Evolutionary conservation across 2,329 filamentous ascomycete species (phyloP).

Genomic region (Neopestalotiopsis clavispora): DNA sequence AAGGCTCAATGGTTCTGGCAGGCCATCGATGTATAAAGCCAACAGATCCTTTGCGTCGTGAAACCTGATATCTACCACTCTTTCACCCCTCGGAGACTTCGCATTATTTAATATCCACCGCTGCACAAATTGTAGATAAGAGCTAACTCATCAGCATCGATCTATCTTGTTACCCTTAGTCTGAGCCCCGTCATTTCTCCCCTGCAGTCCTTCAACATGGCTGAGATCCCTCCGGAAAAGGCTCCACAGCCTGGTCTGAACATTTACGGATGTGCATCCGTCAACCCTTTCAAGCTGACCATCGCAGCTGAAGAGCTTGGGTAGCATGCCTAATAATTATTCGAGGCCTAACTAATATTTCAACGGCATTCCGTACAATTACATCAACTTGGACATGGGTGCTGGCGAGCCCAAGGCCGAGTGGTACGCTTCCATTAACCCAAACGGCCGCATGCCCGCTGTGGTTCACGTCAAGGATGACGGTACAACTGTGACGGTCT

Average conservation of each 20-base stretch:
- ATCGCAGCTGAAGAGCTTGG: constrained; percentile 29
- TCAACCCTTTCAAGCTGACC: constrained; percentile 28
- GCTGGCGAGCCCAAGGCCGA: constrained; percentile 23
- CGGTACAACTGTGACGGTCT: constrained; percentile 27
- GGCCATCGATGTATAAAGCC: no score
- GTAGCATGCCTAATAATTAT: constrained; percentile 15
- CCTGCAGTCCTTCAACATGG: constrained; percentile 14
- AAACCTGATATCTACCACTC: no score
- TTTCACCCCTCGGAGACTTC: no score
- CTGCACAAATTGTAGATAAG: no score
- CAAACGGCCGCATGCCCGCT: constrained; percentile 30
- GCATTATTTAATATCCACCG: no score
- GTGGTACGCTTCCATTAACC: constrained; percentile 30
- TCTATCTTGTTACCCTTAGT: no score
- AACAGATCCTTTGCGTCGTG: no score
- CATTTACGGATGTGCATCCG: constrained; percentile 25
- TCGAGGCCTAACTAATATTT: background rate
- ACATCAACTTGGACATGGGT: constrained; percentile 24
- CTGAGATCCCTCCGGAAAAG: constrained; percentile 25
- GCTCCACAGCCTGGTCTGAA: constrained; percentile 29
- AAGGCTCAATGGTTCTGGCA: no score
- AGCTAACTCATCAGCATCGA: no score
- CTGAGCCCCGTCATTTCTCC: no score
- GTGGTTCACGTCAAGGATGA: constrained; percentile 31
- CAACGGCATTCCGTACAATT: constrained; percentile 25